phyloP scores from a whole-genome alignment of 768 basidiomycete species.

The Leccinum variicolor region DNA sequence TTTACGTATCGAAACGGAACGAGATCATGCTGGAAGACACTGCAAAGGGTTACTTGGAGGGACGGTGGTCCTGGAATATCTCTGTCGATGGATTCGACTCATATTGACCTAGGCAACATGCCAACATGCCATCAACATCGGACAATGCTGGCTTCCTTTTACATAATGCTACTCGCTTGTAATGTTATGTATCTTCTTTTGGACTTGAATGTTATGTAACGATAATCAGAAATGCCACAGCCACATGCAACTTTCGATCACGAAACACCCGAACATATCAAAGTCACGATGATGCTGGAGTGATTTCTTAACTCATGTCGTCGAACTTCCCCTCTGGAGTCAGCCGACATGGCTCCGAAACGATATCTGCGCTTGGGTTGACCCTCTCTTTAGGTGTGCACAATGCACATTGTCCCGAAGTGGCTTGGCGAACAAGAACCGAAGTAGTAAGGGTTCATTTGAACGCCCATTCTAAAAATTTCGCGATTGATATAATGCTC shows the following conservation, averaged over 20 bases:
- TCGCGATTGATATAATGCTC: background rate
- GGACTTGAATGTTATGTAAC: background rate
- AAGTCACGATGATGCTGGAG: too few species aligned
- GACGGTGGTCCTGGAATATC: slow-evolving; percentile 80
- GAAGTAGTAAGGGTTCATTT: background rate
- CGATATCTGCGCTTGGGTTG: background rate
- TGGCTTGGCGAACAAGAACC: background rate
- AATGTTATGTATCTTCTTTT: slow-evolving; percentile 11
- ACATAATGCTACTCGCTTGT: slow-evolving; percentile 2
- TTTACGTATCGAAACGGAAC: slow-evolving; percentile 96
- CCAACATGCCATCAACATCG: background rate
- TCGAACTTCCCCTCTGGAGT: too few species aligned
- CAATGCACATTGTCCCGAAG: background rate
- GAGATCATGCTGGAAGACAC: slow-evolving; percentile 96
- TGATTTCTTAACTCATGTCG: too few species aligned
- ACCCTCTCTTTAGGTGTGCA: background rate
- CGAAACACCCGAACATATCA: background rate
- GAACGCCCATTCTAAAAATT: too few species aligned
- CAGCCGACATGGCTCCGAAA: background rate
- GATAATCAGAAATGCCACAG: background rate
- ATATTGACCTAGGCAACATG: slow-evolving; percentile 11
- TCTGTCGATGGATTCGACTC: slow-evolving; percentile 67
- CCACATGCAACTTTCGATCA: background rate
- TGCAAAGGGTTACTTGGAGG: slow-evolving; percentile 83
- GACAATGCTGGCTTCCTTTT: background rate